Conservation (phyloP, 2,329 filamentous ascomycete genomes). For the Calonectria henricotiae region DNA sequence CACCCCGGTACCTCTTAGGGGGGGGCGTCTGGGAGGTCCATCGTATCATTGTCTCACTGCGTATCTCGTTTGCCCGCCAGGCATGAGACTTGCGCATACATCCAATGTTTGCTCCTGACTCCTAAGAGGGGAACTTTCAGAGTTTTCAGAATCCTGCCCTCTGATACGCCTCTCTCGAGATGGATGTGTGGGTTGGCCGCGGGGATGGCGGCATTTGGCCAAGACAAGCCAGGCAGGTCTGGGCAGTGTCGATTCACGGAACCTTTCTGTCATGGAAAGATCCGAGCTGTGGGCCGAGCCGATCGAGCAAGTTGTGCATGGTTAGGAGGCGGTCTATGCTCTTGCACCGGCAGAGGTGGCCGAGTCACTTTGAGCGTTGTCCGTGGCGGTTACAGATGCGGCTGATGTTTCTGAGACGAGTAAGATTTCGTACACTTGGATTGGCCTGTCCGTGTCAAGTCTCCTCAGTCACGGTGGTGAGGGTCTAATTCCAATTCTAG, state of each 20-base stretch:
- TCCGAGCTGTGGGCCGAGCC: not conserved
- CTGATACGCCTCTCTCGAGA: constrained; percentile 3
- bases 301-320: constrained; percentile 25
- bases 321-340: not conserved
- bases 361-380: constrained; percentile 8
- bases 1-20: constrained; percentile 32
- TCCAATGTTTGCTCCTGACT: constrained; percentile 37
- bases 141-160: constrained; percentile 13
- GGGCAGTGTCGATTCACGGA: not conserved
- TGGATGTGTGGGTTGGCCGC: constrained; percentile 12
- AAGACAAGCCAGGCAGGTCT: not conserved
- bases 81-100: constrained; percentile 16
- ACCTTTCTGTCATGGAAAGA: not conserved
- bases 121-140: not conserved
- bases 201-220: not conserved
- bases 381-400: not conserved
- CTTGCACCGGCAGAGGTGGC: constrained; percentile 1
- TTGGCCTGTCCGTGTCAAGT: too few relatives aligned
- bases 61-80: constrained; percentile 36
- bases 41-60: constrained; percentile 46
- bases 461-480: not conserved
- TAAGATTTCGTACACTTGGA: not conserved
- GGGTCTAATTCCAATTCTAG: not conserved
- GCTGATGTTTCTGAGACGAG: constrained; percentile 2
- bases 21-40: constrained; percentile 26